Percentiles rank a stretch among this genome's conserved stretches.
Conservation (phyloP, 176 grass and related monocot genomes). For the Leersia perrieri region DNA sequence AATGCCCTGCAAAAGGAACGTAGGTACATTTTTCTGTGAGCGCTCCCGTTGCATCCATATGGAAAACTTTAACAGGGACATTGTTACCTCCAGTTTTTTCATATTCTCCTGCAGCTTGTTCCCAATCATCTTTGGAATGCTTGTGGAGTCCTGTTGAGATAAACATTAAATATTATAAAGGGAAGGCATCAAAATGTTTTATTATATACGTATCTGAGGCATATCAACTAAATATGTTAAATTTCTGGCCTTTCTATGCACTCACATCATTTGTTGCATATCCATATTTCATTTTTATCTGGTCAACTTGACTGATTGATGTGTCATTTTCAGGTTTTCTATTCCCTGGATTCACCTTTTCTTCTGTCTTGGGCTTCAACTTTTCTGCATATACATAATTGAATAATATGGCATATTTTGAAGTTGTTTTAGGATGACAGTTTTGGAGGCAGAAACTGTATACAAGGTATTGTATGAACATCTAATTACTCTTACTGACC, state of each 20-base stretch:
- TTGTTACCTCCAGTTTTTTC: slow-evolving; percentile 82
- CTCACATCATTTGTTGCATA: slow-evolving; percentile 79
- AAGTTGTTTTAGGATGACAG: slow-evolving; percentile 25
- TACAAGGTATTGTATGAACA: slow-evolving; percentile 13
- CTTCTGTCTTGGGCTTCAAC: slow-evolving; percentile 73
- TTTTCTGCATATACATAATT: slow-evolving; percentile 56
- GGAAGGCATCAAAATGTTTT: not conserved
- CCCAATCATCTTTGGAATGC: slow-evolving; percentile 67
- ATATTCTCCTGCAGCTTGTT: slow-evolving; percentile 86
- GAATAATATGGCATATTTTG: not conserved
- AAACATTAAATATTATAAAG: slow-evolving; percentile 18
- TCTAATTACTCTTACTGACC: slow-evolving; percentile 44
- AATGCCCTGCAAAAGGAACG: slow-evolving; percentile 57
- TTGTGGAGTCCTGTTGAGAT: slow-evolving; percentile 64
- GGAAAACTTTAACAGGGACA: not conserved
- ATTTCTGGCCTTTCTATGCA: slow-evolving; percentile 1
- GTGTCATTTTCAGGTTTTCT: slow-evolving; percentile 54
- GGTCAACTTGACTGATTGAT: slow-evolving; percentile 57
- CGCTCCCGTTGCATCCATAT: slow-evolving; percentile 21
- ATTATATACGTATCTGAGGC: not conserved
- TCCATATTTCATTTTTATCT: slow-evolving; percentile 96
- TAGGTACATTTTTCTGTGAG: not conserved
- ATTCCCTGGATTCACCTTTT: slow-evolving; percentile 51
- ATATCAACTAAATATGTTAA: not conserved
- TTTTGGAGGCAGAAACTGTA: slow-evolving; percentile 10